phyloP scores from a whole-genome alignment of 169 alveolate genomes.

The Cryptosporidium xiaoi region DNA sequence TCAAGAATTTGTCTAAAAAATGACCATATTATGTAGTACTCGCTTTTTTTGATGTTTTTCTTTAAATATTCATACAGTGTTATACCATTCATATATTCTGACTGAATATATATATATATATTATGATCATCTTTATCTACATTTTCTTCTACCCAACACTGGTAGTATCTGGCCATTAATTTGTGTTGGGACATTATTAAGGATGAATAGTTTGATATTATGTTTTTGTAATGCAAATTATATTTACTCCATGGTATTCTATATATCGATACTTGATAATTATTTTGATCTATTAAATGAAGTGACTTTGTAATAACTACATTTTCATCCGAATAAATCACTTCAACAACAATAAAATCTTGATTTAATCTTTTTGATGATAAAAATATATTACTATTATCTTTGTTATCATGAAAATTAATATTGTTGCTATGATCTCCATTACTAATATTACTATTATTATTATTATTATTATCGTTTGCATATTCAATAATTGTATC shows the following conservation, averaged over 20 bases:
- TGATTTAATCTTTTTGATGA: slow-evolving; percentile 56
- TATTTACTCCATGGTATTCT: slow-evolving; percentile 8
- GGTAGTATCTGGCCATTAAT: slow-evolving; percentile 58
- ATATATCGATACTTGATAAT: slow-evolving; percentile 42
- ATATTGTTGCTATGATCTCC: background rate
- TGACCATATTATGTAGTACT: slow-evolving; percentile 52
- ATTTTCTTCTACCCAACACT: slow-evolving; percentile 65
- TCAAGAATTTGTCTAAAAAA: slow-evolving; percentile 54
- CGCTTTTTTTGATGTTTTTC: slow-evolving; percentile 25
- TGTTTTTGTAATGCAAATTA: background rate
- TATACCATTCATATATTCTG: slow-evolving; percentile 49
- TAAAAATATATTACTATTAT: slow-evolving; percentile 3
- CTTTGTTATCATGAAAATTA: background rate
- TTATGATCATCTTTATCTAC: slow-evolving; percentile 12
- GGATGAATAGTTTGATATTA: slow-evolving; percentile 31
- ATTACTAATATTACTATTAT: background rate
- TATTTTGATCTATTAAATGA: slow-evolving; percentile 65
- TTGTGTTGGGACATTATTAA: slow-evolving; percentile 69
- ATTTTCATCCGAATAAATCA: slow-evolving; percentile 16
- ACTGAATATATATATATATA: slow-evolving; percentile 31
- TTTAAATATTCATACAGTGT: slow-evolving; percentile 35
- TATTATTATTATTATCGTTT: background rate
- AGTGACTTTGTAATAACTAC: slow-evolving; percentile 40
- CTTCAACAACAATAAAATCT: slow-evolving; percentile 37
- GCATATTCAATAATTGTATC: slow-evolving; percentile 59